Evolutionary conservation across 2,329 filamentous ascomycete genomes (phyloP), one percentile per base, ranked within the genome.

Genomic region (Aureobasidium subglaciale): DNA sequence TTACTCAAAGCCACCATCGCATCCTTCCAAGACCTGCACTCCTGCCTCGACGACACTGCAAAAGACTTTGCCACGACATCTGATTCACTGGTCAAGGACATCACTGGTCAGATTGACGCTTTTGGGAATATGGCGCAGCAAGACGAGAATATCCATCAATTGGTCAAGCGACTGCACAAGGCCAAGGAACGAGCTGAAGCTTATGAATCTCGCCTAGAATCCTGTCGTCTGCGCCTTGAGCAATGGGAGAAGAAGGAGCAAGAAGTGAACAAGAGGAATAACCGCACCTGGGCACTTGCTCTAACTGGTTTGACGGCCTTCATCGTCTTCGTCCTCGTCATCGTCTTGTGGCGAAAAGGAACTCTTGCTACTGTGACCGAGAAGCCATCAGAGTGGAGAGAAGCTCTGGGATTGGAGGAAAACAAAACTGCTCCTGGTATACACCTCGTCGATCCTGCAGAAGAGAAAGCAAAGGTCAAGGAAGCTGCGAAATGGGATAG

Each of bases 71-170:
- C 78, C 56, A 69, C 70, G 16, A 84, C 88, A 49, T 77, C 64
- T 0, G 70, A 92, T 62, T 85, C 91, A 63, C 76, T 96, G 25
- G 89, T 96, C 64, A 86, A 86, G 64, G 89, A 95, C 65, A 76
- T 89, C 37, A 77, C 48, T 72, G 73, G 76, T 18, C 79, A 77
- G 61, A 77, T 78, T 42, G 73, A 72, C 57, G 66, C 69, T 55
- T 64, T 68, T 30, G 78, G 80, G 15, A 75, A 79, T 41, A 88
- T 90, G 57, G 74, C 83, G 55, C 73, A 78, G 37, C 87, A 90
- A 66, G 78, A 87, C 64, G 70, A 74, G 58, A 80, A 79, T 29
- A 85, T 92, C 58, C 71, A 79, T 56, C 71, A 73, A 15, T 73
- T 91, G 22, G 81, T 87, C 64, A 72, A 70, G 25, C 78, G 87